Conservation (phyloP, 306 rosid genomes). For the Malus domestica region DNA sequence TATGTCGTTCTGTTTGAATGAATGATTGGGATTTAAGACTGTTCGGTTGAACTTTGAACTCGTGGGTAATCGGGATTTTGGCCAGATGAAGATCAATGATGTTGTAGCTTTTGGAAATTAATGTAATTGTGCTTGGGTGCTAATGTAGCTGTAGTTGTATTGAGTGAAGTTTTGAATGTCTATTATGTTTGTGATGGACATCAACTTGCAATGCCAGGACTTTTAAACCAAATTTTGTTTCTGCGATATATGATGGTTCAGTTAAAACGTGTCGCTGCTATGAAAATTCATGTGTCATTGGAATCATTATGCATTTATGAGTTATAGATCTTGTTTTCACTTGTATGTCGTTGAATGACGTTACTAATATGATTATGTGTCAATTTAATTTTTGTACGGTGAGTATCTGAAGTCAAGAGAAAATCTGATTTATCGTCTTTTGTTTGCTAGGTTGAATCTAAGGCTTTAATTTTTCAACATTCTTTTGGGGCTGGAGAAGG, state of each 20-base stretch:
- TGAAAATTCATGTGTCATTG: not conserved
- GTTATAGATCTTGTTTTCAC: not conserved
- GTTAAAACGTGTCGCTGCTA: not conserved
- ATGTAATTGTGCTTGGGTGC: not conserved
- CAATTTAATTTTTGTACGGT: not conserved
- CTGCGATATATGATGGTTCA: not conserved
- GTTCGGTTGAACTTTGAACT: slow-evolving; percentile 3
- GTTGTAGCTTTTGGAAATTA: not conserved
- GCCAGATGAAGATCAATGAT: slow-evolving; percentile 1
- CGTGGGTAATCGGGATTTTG: not conserved
- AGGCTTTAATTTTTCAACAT: not conserved
- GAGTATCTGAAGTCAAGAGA: not conserved
- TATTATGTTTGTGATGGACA: not conserved
- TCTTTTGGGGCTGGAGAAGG: slow-evolving; percentile 16
- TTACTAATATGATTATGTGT: not conserved
- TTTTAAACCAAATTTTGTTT: not conserved
- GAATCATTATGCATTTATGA: not conserved
- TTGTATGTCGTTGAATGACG: not conserved
- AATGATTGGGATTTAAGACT: not conserved
- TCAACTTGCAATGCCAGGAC: slow-evolving; percentile 3
- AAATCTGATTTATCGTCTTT: not conserved
- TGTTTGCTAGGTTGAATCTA: slow-evolving; percentile 8
- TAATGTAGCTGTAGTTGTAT: not conserved
- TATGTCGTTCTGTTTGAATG: not conserved
- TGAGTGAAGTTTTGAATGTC: not conserved